Evolutionary conservation across 2,329 filamentous ascomycete genomes (phyloP).

Genomic region (Xylaria sp.): DNA sequence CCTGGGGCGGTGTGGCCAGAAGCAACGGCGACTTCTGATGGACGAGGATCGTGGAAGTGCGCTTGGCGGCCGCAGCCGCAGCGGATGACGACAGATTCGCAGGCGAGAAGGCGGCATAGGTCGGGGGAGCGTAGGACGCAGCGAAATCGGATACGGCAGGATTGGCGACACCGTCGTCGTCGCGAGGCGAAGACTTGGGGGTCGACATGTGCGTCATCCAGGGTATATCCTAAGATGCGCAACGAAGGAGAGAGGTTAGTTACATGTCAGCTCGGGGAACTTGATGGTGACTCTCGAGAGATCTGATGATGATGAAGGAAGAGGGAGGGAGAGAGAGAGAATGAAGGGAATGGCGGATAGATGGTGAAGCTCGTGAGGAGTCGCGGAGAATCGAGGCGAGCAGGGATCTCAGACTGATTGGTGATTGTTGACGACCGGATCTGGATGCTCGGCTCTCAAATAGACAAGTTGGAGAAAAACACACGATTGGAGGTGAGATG

Average conservation of each 20-base stretch:
- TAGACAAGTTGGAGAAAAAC: not conserved
- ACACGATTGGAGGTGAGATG: not conserved
- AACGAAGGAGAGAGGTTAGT: conserved; percentile 9
- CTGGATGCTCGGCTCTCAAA: not conserved
- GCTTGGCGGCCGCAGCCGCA: conserved; percentile 58
- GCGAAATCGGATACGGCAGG: conserved; percentile 22
- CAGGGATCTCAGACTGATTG: not conserved
- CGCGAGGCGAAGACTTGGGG: conserved; percentile 38
- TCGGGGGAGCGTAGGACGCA: conserved; percentile 52
- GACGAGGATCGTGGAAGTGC: conserved; percentile 86
- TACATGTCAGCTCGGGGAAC: conserved; percentile 14
- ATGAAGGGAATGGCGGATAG: not conserved
- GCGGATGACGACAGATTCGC: conserved; percentile 61
- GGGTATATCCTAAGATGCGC: conserved; percentile 38
- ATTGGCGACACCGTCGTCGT: conserved; percentile 32
- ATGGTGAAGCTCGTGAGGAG: not conserved
- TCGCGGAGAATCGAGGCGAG: not conserved
- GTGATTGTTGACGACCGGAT: not conserved
- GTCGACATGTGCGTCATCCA: conserved; percentile 52
- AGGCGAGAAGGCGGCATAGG: conserved; percentile 85
- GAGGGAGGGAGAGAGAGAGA: too few relatives aligned
- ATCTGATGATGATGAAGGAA: not conserved
- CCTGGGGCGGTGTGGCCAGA: conserved; percentile 86
- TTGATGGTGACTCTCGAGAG: not conserved
- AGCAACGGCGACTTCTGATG: conserved; percentile 94